Base-by-base conservation (phyloP, 75 land plant species). In the Pinus tabuliformis region DNA sequence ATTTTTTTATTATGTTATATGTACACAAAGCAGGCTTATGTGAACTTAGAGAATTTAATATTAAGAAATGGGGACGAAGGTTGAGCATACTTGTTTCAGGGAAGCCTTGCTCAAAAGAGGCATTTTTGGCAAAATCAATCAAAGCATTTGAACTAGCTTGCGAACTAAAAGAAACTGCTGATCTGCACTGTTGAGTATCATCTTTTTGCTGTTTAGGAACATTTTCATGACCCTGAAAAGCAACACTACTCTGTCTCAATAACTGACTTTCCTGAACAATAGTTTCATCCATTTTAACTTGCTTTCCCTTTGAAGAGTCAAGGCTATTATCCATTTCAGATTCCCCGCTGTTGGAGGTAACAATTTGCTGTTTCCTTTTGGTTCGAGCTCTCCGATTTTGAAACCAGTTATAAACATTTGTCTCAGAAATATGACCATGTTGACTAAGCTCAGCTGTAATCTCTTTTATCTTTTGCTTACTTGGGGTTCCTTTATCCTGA, bases 391-490 rank as follows among this genome's bases (percentile, higher is more conserved):
- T 87, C 76, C 98, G 79, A 76, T 95, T 95, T 75, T 95, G 98
- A 76, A 95, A 95, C 98, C 98, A 95, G 63, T 95, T 95, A 66
- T 93, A 95, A 16, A 95, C 98, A 81, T 95, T 95, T 15, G 98
- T 80, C 78, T 95, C 98, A 8, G 96, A 87, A 52, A 95, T 91
- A 62, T 80, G 85, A 0, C 96, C 96, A 72, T 91, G 88, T 75
- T 93, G 88, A 3, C 86, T 62, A 11, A 93, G 84, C 62, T 95
- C 90, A 26, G 78, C 28, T 6, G 96, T 83, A 42, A 95, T 93
- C 28, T 91, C 98, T 65, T 86, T 91, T 37, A 95, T 93, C 85
- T 83, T 93, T 70, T 91, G 91, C 86, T 87, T 93, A 89, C 81
- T 87, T n/a, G 98, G 98, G 18, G 98, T 95, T 74, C 96, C 96